Conservation (phyloP, 2,329 filamentous ascomycete genomes). For the Penicillium decumbens region DNA sequence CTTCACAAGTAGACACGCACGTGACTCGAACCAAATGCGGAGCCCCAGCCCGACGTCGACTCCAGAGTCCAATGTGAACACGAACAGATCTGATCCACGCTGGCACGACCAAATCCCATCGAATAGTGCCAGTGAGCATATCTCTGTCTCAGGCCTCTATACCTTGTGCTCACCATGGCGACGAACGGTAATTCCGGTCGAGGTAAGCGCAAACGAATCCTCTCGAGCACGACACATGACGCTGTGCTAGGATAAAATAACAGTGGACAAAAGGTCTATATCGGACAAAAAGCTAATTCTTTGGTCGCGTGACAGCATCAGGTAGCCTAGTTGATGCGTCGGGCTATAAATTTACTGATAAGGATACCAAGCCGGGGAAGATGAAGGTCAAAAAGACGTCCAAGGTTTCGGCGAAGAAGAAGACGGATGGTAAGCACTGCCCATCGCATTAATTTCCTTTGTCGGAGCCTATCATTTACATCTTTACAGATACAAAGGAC, state of each 20-base stretch:
- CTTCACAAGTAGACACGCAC: constrained; percentile 7
- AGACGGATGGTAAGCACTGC: constrained; percentile 28
- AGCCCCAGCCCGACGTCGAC: constrained; percentile 24
- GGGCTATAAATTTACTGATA: constrained; percentile 45
- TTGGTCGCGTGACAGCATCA: constrained; percentile 11
- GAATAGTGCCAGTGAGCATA: constrained; percentile 4
- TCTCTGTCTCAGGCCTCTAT: constrained; percentile 1
- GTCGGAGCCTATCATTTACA: background rate
- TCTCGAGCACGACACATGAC: constrained; percentile 5
- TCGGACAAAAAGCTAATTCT: constrained; percentile 4
- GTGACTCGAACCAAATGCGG: constrained; percentile 25
- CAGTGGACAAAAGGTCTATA: background rate
- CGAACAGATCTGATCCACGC: constrained; percentile 2
- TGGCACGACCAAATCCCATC: background rate
- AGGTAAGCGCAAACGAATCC: constrained; percentile 26
- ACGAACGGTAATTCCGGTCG: constrained; percentile 34
- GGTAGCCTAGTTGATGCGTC: constrained; percentile 44
- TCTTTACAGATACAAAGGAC: constrained; percentile 22
- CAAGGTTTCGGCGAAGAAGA: constrained; percentile 34
- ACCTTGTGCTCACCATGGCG: constrained; percentile 29
- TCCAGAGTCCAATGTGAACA: constrained; percentile 11
- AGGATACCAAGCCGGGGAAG: constrained; percentile 43
- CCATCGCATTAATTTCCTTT: background rate
- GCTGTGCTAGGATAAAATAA: background rate
- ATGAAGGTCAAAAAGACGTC: constrained; percentile 43